Evolutionary conservation across 2,329 filamentous ascomycete genomes (phyloP), one percentile per base, ranked within the genome.

Genomic region (Aspergillus tamarii): DNA sequence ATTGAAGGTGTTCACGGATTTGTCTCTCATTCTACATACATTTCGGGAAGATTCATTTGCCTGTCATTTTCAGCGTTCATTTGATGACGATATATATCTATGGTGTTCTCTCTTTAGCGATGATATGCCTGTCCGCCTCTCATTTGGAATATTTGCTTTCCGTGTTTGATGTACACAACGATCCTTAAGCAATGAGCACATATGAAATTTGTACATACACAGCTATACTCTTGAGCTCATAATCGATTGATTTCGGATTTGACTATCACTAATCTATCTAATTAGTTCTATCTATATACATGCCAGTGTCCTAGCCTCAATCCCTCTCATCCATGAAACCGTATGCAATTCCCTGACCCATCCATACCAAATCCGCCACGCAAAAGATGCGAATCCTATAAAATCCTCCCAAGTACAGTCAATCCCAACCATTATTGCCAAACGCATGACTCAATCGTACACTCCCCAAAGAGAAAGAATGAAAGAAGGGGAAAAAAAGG

Each of bases 21-120:
- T 39, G 26, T 60, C 57, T 53, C 21, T 60, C 46, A 23, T 41
- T 60, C 28, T 53, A 60, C 32, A 60, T 52, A 58, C 26, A 28
- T 48, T 50, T 50, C 26, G 39, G 23, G 36, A 41, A 30, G 16
- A 34, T 58, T 26, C 23, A 26, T 26, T 39, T 58, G 23, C 32
- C 39, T 21, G 43, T 46, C 56, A 48, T 58, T 58, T 45, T 36
- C 14, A 48, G 56, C 56, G 56, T 58, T 58, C 41, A 46, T 48
- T 58, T 58, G 56, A n/a, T 36, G 39, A 58, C 32, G 41, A 45
- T 32, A 58, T 32, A 58, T 41, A 52, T 52, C 28, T 34, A 52
- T 32, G 48, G 30, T 32, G 28, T 52, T 19, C 48, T 52, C 56
- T 45, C 56, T 48, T 58, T 46, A 58, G 56, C 56, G 56, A 59